Evolutionary conservation across 2,329 filamentous ascomycete species (phyloP), one percentile per base, ranked within the genome.

Genomic region (Botryotinia globosa): DNA sequence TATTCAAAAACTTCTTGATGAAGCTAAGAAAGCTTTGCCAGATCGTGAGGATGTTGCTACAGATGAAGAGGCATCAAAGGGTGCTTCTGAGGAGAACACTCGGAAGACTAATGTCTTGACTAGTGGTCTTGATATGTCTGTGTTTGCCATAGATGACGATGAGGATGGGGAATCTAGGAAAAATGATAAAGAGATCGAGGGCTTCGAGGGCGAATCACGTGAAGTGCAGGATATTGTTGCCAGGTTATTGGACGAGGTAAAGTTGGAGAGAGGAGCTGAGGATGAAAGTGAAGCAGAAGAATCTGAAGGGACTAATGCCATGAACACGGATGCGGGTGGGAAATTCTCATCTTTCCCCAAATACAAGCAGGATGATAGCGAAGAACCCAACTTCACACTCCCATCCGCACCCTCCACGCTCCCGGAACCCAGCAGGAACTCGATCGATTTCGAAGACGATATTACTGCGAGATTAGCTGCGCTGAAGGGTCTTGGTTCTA

Each of bases 71-170:
- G 3, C 69, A 18, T 45, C 54, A 22, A 44, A 59, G 16, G 25
- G 73, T 67, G 25, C 39, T 34, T 58, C 54, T 4, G 29, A 48
- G 37, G 22, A 61, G 10, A 18, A 62, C 18, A 4, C n/a, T 2
- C 20, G 39, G 9, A 75, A 84, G 82, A 29, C 83, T 72, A 75
- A 83, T 79, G 5, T 83, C 80, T 44, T 80, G 56, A 77, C 75
- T 4, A 74, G 75, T 54, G 77, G 78, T 72, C 73, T 80, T 8
- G 79, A 80, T 73, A 77, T 80, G 77, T 78, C 78, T 39, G 75
- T 76, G 25, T 80, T 80, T 73, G 73, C 74, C 80, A 80, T 84
- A 83, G 73, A 83, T 82, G 69, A 85, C 77, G 73, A 84, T 82
- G 61, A 84, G 73, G 76, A 83, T 76, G 72, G 82, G 81, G 78